Evolutionary conservation across 73 alveolate species (phyloP).

Genomic region (Uronychia binucleata): DNA sequence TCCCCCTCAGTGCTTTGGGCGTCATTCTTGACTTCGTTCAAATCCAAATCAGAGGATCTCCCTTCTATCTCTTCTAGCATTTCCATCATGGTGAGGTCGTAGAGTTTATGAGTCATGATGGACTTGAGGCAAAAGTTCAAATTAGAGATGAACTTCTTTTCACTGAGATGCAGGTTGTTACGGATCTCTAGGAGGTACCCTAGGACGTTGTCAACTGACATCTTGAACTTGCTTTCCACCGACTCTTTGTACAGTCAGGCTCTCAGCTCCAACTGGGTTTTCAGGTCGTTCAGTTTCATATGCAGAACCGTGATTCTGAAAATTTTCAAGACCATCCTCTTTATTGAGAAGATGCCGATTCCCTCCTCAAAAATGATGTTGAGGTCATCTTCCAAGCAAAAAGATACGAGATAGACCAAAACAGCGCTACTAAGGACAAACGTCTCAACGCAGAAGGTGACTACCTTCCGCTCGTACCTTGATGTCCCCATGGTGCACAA

Average conservation of each 20-base stretch:
- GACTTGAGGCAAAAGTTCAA: constrained; percentile 38
- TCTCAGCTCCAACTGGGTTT: background rate
- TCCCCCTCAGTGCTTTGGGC: background rate
- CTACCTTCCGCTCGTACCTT: background rate
- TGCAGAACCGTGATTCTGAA: background rate
- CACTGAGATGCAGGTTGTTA: background rate
- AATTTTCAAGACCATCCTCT: background rate
- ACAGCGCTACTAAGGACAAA: background rate
- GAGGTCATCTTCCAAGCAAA: background rate
- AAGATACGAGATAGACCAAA: background rate
- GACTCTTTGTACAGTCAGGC: background rate
- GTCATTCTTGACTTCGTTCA: background rate
- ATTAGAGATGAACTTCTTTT: constrained; percentile 11
- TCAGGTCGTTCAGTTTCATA: background rate
- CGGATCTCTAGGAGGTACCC: background rate
- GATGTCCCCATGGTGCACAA: background rate
- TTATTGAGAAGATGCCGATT: background rate
- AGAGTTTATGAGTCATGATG: constrained; percentile 37
- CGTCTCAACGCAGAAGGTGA: background rate
- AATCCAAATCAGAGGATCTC: background rate
- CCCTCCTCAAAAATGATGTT: background rate
- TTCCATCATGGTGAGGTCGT: constrained; percentile 20
- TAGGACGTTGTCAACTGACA: background rate
- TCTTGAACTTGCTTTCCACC: background rate
- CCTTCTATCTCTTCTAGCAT: background rate